These are phyloP conservation scores for Xylaria curta DNA, from an alignment of 495 filamentous ascomycete species.

Conservation along the genomic window DNA sequence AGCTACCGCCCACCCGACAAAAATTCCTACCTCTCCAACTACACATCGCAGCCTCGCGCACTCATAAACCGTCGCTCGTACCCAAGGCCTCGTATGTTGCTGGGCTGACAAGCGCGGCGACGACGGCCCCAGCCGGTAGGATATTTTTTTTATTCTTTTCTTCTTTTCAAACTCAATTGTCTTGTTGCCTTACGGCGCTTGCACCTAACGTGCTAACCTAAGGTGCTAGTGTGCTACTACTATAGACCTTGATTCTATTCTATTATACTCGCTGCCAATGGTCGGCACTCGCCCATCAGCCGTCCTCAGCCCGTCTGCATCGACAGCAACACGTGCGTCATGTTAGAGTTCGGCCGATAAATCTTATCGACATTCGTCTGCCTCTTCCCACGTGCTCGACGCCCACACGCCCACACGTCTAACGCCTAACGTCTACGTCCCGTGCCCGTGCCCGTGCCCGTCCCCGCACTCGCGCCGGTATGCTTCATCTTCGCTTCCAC, in stretches of 20 bases:
- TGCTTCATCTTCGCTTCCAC: constrained; percentile 63
- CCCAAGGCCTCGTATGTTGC: constrained; percentile 5
- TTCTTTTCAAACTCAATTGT: not conserved
- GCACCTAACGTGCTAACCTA: not conserved
- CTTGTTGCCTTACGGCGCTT: not conserved
- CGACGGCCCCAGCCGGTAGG: constrained; percentile 10
- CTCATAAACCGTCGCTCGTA: not conserved
- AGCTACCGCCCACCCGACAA: not conserved
- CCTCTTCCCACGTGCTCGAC: not conserved
- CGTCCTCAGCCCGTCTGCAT: not conserved
- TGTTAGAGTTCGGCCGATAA: constrained; percentile 18
- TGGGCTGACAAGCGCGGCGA: constrained; percentile 10
- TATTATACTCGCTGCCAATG: constrained; percentile 3
- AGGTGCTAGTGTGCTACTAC: not conserved
- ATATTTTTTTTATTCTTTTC: not conserved
- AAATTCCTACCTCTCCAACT: not conserved
- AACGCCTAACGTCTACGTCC: not conserved
- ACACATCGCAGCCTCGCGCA: not conserved
- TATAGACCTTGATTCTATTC: too few species aligned
- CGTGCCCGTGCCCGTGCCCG: not conserved
- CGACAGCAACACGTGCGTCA: not conserved
- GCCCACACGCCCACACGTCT: not conserved
- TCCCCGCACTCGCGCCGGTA: constrained; percentile 33
- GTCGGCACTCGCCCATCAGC: constrained; percentile 10
- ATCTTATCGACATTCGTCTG: not conserved